A percentile compares a stretch with the other conserved stretches of the same genome.
phyloP scores from a whole-genome alignment of 257 asterid species.

The Nicotiana benthamiana region DNA sequence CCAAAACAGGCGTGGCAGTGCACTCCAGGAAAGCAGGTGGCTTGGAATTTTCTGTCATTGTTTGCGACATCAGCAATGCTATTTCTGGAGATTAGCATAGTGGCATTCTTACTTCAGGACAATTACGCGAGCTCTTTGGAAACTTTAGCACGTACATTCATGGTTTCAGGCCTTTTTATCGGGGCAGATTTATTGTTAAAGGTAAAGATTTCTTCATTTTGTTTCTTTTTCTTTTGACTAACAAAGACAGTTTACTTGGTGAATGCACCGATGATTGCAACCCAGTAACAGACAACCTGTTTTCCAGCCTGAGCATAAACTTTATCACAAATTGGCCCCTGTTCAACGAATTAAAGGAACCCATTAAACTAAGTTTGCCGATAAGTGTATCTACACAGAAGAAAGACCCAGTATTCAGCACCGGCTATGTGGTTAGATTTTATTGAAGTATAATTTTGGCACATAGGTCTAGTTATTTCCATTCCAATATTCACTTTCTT shows the following conservation, averaged over 20 bases:
- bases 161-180: constrained; percentile 66
- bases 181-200: constrained; percentile 67
- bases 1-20: constrained; percentile 79
- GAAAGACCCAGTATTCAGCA: neutral
- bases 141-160: constrained; percentile 69
- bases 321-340: neutral
- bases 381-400: neutral
- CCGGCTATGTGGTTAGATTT: neutral
- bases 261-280: neutral
- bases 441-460: neutral
- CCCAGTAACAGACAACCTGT: neutral
- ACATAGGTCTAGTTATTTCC: neutral
- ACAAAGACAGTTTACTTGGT: neutral
- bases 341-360: neutral
- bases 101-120: constrained; percentile 79
- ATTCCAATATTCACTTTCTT: neutral
- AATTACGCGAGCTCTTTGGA: constrained; percentile 78
- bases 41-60: constrained; percentile 76
- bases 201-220: constrained; percentile 37
- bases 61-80: constrained; percentile 65
- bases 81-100: constrained; percentile 63
- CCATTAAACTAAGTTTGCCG: neutral
- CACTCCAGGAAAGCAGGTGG: constrained; percentile 49
- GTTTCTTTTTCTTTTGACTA: neutral
- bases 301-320: neutral